Conservation (phyloP, 495 filamentous ascomycete genomes). For the Bombardia bombarda region DNA sequence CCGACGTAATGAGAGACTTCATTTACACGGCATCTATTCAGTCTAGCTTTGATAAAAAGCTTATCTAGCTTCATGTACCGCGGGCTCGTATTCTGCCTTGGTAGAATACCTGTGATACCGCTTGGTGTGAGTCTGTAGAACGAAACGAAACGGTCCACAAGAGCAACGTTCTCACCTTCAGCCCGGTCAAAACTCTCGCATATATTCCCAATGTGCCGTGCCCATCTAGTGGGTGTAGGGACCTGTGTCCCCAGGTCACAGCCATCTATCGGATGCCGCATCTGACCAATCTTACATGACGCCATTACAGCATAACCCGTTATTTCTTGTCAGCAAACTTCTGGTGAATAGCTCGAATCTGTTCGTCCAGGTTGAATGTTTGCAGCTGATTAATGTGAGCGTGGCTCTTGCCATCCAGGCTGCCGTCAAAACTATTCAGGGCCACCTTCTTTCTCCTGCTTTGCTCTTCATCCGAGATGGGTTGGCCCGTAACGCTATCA, state of each 20-base stretch:
- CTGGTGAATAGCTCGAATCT: constrained; percentile 59
- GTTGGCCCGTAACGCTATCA: constrained; percentile 61
- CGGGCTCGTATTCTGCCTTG: too few relatives aligned
- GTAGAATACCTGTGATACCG: not conserved
- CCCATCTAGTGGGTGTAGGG: too few relatives aligned
- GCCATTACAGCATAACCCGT: not conserved
- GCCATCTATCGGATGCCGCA: not conserved
- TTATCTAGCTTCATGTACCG: too few relatives aligned
- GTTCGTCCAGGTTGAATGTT: constrained; percentile 58
- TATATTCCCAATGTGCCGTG: too few relatives aligned
- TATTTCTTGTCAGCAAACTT: constrained; percentile 48
- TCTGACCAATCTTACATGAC: not conserved
- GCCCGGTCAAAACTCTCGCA: not conserved
- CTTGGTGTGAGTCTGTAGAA: constrained; percentile 10
- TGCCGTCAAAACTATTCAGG: constrained; percentile 55
- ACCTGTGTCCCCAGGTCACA: too few relatives aligned
- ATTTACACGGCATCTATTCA: too few relatives aligned
- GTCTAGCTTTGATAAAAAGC: too few relatives aligned
- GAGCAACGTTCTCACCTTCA: constrained; percentile 9
- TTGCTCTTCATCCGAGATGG: constrained; percentile 64
- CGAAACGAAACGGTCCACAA: not conserved
- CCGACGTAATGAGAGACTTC: too few relatives aligned
- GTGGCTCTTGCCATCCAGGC: constrained; percentile 49
- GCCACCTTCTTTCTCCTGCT: constrained; percentile 68
- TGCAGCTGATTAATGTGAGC: constrained; percentile 42